Conservation (phyloP, 2,329 filamentous ascomycete species). For the Fusarium sp. region DNA sequence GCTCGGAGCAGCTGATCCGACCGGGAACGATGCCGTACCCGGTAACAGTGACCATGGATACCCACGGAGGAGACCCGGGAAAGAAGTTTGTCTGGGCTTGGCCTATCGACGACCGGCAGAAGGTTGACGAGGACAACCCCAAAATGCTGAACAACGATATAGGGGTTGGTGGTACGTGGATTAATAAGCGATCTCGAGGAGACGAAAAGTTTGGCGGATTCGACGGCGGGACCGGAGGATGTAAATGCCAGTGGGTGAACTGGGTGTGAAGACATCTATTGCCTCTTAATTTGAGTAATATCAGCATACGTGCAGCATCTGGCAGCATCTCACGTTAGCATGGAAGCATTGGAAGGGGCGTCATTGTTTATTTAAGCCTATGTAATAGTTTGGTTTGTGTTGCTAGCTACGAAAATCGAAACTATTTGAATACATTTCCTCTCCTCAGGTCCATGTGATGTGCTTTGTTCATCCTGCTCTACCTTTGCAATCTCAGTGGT, state of each 20-base stretch:
- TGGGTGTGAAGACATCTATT: constrained; percentile 48
- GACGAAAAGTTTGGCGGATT: constrained; percentile 66
- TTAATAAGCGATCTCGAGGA: constrained; percentile 61
- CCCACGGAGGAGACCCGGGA: constrained; percentile 67
- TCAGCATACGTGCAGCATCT: constrained; percentile 19
- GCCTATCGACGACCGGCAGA: constrained; percentile 59
- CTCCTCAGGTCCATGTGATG: neutral
- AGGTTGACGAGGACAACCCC: constrained; percentile 57
- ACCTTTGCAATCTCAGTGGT: neutral
- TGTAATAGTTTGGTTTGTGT: constrained; percentile 1
- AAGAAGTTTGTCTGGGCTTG: constrained; percentile 67
- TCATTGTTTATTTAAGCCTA: constrained; percentile 4
- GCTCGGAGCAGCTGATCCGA: constrained; percentile 49
- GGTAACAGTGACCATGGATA: constrained; percentile 69
- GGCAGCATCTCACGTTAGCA: neutral
- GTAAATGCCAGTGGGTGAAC: constrained; percentile 71
- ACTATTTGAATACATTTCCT: neutral
- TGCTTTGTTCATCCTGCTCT: neutral
- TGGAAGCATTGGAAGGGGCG: constrained; percentile 35
- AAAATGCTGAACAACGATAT: constrained; percentile 62
- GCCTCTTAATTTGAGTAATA: constrained; percentile 28
- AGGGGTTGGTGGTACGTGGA: constrained; percentile 60
- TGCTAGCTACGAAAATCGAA: neutral
- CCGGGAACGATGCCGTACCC: constrained; percentile 74
- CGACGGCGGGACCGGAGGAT: constrained; percentile 72